Evolutionary conservation across 441 rosid species (phyloP).

Genomic region (Rhodomyrtus psidioides): DNA sequence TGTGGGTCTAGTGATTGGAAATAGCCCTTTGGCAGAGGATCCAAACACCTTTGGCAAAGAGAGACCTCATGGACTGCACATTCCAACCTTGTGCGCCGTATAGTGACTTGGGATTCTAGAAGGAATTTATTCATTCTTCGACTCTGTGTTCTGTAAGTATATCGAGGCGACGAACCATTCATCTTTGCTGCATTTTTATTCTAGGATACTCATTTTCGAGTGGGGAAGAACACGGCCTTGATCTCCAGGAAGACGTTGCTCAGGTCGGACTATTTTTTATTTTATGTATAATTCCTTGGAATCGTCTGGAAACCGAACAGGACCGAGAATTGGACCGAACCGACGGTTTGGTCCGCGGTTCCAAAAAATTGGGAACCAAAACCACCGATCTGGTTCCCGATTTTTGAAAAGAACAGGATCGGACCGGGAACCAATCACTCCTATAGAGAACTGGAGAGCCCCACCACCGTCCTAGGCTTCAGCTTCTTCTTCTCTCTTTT

Average conservation of each 20-base stretch:
- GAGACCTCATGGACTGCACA: not conserved
- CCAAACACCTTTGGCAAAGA: no score
- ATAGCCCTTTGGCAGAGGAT: not conserved
- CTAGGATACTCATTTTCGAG: not conserved
- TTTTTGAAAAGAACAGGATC: no score
- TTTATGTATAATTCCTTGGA: no score
- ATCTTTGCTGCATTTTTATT: not conserved
- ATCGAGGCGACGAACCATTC: not conserved
- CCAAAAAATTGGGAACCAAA: no score
- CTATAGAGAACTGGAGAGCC: not conserved
- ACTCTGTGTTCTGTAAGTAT: not conserved
- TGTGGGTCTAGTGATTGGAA: no score
- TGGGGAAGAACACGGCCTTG: not conserved
- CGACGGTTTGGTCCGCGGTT: no score
- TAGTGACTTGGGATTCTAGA: not conserved
- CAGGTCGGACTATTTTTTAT: no score
- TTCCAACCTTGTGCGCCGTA: not conserved
- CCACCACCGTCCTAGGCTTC: not conserved
- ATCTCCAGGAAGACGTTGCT: not conserved
- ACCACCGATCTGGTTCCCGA: no score
- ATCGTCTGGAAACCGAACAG: no score
- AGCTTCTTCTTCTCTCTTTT: no score
- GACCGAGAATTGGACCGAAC: no score
- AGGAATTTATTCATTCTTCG: not conserved
- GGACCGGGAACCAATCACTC: no score